Conservation (phyloP, 495 filamentous ascomycete species). For the Aspergillus saccharolyticus region DNA sequence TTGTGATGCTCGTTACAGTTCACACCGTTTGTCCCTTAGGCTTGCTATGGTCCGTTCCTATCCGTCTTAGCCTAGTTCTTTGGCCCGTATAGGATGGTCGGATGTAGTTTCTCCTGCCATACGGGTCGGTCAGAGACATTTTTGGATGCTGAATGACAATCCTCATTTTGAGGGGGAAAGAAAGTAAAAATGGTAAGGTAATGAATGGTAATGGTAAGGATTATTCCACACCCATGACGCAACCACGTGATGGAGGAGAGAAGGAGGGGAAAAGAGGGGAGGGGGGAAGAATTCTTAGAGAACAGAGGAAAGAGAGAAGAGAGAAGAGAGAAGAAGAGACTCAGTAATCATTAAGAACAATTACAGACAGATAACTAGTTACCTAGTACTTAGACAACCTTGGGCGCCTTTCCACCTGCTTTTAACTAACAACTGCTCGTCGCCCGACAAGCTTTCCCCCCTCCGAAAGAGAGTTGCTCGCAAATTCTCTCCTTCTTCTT, state of each 20-base stretch:
- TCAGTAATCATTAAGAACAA: no score
- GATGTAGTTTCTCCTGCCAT: not conserved
- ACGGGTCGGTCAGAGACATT: not conserved
- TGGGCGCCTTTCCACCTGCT: conserved; percentile 18
- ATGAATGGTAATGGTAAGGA: not conserved
- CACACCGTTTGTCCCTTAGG: not conserved
- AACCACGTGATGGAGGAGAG: conserved; percentile 38
- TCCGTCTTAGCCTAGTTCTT: not conserved
- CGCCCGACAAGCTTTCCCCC: conserved; percentile 20
- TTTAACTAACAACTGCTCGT: conserved; percentile 11
- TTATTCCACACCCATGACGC: conserved; percentile 33
- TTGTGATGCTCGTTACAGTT: not conserved
- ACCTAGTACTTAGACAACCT: no score
- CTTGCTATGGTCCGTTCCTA: not conserved
- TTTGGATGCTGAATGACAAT: not conserved
- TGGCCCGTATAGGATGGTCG: not conserved
- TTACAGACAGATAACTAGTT: no score
- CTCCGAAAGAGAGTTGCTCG: conserved; percentile 7
- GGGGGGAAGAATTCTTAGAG: not conserved
- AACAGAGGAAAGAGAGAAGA: not conserved
- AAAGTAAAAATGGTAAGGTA: not conserved
- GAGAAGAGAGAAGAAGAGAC: conserved; percentile 1
- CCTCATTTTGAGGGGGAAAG: not conserved
- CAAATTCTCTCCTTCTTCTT: not conserved
- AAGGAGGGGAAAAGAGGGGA: not conserved